These are phyloP conservation scores for Hymenoscyphus infarciens DNA, from an alignment of 2,329 filamentous ascomycete species.

Conservation along the genomic window DNA sequence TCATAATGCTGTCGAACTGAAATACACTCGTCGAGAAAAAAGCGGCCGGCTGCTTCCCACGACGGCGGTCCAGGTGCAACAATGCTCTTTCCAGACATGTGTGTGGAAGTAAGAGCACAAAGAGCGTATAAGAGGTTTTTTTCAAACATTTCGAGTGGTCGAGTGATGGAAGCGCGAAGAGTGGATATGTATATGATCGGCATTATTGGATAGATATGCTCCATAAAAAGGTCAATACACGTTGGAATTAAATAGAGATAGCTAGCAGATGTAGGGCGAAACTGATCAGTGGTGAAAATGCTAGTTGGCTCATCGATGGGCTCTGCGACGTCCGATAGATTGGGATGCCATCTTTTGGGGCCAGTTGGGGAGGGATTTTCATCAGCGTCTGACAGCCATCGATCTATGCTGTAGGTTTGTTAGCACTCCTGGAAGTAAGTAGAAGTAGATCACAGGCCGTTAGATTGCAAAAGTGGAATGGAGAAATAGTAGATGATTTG, in stretches of 20 bases:
- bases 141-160: slow-evolving; percentile 38
- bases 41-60: slow-evolving; percentile 50
- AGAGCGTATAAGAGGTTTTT: slow-evolving; percentile 52
- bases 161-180: slow-evolving; percentile 47
- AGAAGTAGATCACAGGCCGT: not conserved
- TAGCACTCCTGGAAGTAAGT: not conserved
- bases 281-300: slow-evolving; percentile 39
- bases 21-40: slow-evolving; percentile 56
- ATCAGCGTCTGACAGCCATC: slow-evolving; percentile 18
- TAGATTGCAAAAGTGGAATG: not conserved
- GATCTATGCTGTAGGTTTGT: not conserved
- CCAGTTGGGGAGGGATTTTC: slow-evolving; percentile 21
- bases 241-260: slow-evolving; percentile 48
- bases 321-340: slow-evolving; percentile 36
- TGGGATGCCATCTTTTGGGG: slow-evolving; percentile 27
- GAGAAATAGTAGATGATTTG: not conserved
- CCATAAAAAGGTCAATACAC: slow-evolving; percentile 60
- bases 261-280: slow-evolving; percentile 43
- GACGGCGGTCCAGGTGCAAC: slow-evolving; percentile 38
- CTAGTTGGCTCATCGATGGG: slow-evolving; percentile 39
- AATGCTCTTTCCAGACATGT: slow-evolving; percentile 46
- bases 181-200: slow-evolving; percentile 57
- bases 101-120: slow-evolving; percentile 52
- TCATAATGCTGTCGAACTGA: slow-evolving; percentile 53
- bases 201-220: slow-evolving; percentile 61